Evolutionary conservation across 306 rosid genomes (phyloP), one percentile per base, ranked within the genome.

Genomic region (Ormosia emarginata): DNA sequence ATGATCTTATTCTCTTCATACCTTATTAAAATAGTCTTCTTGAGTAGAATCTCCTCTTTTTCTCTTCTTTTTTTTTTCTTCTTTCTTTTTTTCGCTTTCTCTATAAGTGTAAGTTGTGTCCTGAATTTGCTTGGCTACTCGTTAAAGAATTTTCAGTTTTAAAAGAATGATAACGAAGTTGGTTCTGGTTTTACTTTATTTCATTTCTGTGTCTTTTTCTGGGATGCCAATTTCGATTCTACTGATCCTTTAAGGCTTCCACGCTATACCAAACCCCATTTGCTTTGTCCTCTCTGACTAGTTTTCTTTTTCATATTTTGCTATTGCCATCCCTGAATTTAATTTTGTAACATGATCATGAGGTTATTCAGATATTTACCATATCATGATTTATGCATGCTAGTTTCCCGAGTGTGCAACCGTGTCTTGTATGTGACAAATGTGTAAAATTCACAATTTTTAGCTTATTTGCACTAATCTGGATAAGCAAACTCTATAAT

Each of bases 261-360:
- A 75, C 89, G 65, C 82, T 65, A 80, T 64, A 80, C 85, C 86
- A 81, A 84, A 76, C 88, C 75, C 81, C 85, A 84, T 77, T 87
- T 83, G 74, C 63, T 44, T 69, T 78, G 68, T 77, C 73, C 18
- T 71, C 61, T 77, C 11, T 68, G 9, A 17, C 67, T 4, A 14
- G 33, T 61, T 40, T 24, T 29, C 39, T 2, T 40, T 37, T 72
- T 67, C 43, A 40, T 67, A 9, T 57, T 82, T 72, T 67, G n/a
- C 55, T 47, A 44, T 55, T 78, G 62, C 32, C 69, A 71, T 71
- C 37, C 69, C 64, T 65, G 29, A 63, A 67, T 67, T 78, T 61
- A 68, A 79, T 34, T 81, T 59, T 30, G 74, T 57, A 24, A 32
- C 13, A 49, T 58, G 34, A 56, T 65, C 78, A 65, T 7, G 17